These are phyloP conservation scores for Solanum raphanifolium DNA, from an alignment of 257 asterid genomes.

Conservation along the genomic window DNA sequence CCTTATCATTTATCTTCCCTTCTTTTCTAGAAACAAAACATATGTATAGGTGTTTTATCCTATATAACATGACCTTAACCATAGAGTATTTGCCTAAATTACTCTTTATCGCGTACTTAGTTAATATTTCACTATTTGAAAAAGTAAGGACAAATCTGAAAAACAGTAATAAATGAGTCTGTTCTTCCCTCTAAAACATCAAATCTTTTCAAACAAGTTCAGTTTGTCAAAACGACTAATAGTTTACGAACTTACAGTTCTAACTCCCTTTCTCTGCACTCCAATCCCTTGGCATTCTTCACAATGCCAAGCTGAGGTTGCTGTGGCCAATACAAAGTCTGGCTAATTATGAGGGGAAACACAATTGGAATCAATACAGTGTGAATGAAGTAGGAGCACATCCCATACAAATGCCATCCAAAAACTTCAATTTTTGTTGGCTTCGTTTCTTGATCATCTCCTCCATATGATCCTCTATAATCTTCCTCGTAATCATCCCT, in stretches of 20 bases:
- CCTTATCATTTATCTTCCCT: neutral
- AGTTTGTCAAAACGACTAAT: neutral
- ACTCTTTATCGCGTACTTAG: neutral
- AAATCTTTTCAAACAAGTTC: neutral
- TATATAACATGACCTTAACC: neutral
- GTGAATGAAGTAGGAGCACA: conserved; percentile 71
- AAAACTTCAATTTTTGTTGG: conserved; percentile 55
- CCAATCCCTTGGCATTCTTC: conserved; percentile 38
- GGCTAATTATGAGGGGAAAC: conserved; percentile 74
- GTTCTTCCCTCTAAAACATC: neutral
- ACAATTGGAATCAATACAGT: conserved; percentile 67
- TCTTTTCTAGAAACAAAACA: neutral
- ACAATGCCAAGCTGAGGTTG: conserved; percentile 55
- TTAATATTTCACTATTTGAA: neutral
- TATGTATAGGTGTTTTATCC: neutral
- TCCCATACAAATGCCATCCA: conserved; percentile 67
- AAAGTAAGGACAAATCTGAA: neutral
- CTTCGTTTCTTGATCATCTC: conserved; percentile 27
- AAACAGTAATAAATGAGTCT: neutral
- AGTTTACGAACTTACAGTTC: conserved; percentile 42
- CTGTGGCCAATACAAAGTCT: conserved; percentile 42
- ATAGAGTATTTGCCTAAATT: neutral
- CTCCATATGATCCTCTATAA: conserved; percentile 27
- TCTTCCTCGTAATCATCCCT: conserved; percentile 22
- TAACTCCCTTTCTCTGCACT: conserved; percentile 45